Percentiles rank a stretch among this genome's conserved stretches.
Conservation (phyloP, 2,329 filamentous ascomycete species). For the Fusarium nygamai region DNA sequence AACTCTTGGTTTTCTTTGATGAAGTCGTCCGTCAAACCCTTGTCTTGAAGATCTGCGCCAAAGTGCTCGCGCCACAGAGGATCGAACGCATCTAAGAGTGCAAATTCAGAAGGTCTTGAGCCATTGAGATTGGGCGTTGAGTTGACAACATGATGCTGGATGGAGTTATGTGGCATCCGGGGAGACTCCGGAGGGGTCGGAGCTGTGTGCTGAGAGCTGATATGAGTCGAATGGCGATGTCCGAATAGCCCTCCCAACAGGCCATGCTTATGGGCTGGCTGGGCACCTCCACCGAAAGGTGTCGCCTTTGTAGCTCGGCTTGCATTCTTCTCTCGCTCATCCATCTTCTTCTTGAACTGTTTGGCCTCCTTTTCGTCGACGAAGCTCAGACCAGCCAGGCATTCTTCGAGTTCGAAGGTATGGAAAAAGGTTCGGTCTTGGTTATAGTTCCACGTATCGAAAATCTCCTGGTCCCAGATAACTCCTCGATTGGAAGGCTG, state of each 20-base stretch:
- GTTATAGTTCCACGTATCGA: slow-evolving; percentile 93
- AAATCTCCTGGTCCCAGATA: slow-evolving; percentile 98
- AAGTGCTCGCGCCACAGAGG: slow-evolving; percentile 73
- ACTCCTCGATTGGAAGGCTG: slow-evolving; percentile 83
- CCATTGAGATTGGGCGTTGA: slow-evolving; percentile 61
- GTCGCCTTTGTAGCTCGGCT: slow-evolving; percentile 86
- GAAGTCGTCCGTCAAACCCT: slow-evolving; percentile 72
- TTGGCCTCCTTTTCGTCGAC: slow-evolving; percentile 97
- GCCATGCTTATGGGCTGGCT: slow-evolving; percentile 53
- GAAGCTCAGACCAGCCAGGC: slow-evolving; percentile 89
- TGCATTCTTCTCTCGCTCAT: slow-evolving; percentile 94
- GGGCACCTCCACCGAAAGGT: slow-evolving; percentile 70
- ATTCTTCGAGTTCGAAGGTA: slow-evolving; percentile 94
- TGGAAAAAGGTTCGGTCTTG: slow-evolving; percentile 98
- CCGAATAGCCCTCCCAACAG: slow-evolving; percentile 71
- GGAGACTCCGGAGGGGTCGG: slow-evolving; percentile 68
- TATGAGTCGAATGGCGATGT: slow-evolving; percentile 66
- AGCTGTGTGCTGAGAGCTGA: slow-evolving; percentile 59
- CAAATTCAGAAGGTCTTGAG: slow-evolving; percentile 60
- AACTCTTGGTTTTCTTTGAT: slow-evolving; percentile 76
- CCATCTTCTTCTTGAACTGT: slow-evolving; percentile 97
- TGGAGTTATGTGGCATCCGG: slow-evolving; percentile 52
- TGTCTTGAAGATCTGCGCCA: slow-evolving; percentile 69
- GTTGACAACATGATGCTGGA: slow-evolving; percentile 50
- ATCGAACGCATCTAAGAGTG: slow-evolving; percentile 71